Conservation (phyloP, 2,329 filamentous ascomycete genomes). For the Exophiala aquamarina region DNA sequence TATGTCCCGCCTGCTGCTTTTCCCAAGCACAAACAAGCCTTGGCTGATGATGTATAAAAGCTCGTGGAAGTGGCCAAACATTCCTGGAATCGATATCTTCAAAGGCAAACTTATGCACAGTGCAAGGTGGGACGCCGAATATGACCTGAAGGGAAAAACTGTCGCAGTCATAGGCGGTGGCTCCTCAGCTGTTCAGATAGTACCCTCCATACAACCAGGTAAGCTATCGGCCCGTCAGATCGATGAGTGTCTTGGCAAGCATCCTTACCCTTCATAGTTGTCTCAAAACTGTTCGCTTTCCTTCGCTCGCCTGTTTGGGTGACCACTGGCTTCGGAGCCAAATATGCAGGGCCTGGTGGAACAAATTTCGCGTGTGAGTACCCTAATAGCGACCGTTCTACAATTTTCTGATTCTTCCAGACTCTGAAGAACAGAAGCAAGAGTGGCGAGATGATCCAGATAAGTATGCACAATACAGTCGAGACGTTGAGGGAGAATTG, state of each 20-base stretch:
- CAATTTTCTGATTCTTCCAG: slow-evolving; percentile 5
- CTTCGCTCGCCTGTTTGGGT: slow-evolving; percentile 26
- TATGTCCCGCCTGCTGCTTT: no score
- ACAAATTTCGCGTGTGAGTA: slow-evolving; percentile 22
- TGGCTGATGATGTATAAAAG: slow-evolving; percentile 54
- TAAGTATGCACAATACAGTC: slow-evolving; percentile 45
- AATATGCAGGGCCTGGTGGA: slow-evolving; percentile 22
- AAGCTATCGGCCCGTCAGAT: neutral
- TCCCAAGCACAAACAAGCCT: no score
- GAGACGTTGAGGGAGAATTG: slow-evolving; percentile 50
- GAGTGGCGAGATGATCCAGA: slow-evolving; percentile 43
- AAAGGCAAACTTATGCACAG: slow-evolving; percentile 56
- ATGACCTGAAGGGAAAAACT: slow-evolving; percentile 48
- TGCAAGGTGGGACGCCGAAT: slow-evolving; percentile 54
- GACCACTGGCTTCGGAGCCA: slow-evolving; percentile 25
- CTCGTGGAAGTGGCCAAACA: slow-evolving; percentile 53
- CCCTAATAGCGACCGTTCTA: neutral
- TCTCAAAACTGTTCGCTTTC: slow-evolving; percentile 30
- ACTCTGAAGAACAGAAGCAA: slow-evolving; percentile 26
- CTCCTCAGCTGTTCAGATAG: slow-evolving; percentile 56
- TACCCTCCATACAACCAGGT: slow-evolving; percentile 47
- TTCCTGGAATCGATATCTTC: slow-evolving; percentile 54
- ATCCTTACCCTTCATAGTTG: slow-evolving; percentile 8
- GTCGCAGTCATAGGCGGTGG: slow-evolving; percentile 58
- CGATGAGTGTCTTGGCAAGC: neutral